These are phyloP conservation scores for Penicillium vulpinum DNA, from an alignment of 2,329 filamentous ascomycete genomes.

Conservation along the genomic window DNA sequence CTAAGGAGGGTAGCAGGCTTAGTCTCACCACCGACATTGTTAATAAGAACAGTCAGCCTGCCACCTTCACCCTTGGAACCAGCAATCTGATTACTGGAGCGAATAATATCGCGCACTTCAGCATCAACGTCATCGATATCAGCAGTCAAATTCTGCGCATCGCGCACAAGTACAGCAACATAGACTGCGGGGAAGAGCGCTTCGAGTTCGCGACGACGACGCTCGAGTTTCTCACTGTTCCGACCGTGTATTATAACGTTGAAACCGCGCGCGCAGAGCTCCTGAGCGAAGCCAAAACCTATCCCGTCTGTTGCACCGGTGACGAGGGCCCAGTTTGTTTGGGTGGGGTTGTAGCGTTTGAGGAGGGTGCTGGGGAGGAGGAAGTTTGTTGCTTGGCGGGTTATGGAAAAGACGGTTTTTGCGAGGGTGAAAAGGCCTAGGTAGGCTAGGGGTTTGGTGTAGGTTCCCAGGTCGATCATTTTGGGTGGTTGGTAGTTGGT, in stretches of 20 bases:
- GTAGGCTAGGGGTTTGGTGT: constrained; percentile 11
- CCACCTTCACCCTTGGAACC: background rate
- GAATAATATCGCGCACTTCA: constrained; percentile 26
- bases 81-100: background rate
- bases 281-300: constrained; percentile 52
- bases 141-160: constrained; percentile 37
- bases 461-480: constrained; percentile 6
- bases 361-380: constrained; percentile 16
- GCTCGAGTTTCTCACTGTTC: constrained; percentile 50
- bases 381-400: constrained; percentile 17
- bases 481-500: background rate
- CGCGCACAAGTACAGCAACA: constrained; percentile 46
- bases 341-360: constrained; percentile 19
- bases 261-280: constrained; percentile 56
- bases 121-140: constrained; percentile 30
- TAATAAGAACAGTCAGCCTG: constrained; percentile 54
- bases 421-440: constrained; percentile 19
- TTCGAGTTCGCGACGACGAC: constrained; percentile 43
- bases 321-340: constrained; percentile 24
- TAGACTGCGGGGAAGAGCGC: constrained; percentile 38
- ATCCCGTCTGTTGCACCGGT: constrained; percentile 60
- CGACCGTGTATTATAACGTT: constrained; percentile 61
- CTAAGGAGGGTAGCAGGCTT: constrained; percentile 39
- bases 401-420: constrained; percentile 14
- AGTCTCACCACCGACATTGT: constrained; percentile 55